Conservation (phyloP, 441 rosid genomes). For the Euphorbia celastroides region DNA sequence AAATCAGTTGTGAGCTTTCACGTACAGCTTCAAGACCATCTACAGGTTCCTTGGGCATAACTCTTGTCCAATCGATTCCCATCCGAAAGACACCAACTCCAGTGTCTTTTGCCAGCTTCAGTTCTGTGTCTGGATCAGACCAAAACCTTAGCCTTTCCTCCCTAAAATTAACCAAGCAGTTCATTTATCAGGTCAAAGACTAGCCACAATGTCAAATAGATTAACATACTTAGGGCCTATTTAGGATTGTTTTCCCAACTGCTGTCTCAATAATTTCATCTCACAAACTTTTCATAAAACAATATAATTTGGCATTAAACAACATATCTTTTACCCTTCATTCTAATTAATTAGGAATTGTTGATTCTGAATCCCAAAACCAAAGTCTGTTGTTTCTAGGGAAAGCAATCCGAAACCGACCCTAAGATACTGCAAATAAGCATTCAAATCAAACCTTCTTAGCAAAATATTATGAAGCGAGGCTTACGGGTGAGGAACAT, state of each 20-base stretch:
- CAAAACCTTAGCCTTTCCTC: constrained; percentile 89
- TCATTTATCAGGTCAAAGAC: constrained; percentile 20
- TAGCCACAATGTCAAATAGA: background rate
- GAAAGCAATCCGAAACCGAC: too few relatives aligned
- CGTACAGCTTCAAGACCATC: constrained; percentile 66
- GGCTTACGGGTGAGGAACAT: constrained; percentile 81
- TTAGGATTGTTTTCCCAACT: too few relatives aligned
- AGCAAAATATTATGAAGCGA: constrained; percentile 9
- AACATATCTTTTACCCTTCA: too few relatives aligned
- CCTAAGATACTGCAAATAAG: background rate
- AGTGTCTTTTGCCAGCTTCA: constrained; percentile 82
- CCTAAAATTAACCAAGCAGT: constrained; percentile 43
- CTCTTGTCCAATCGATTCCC: constrained; percentile 91
- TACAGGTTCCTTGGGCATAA: constrained; percentile 85
- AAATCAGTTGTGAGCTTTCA: constrained; percentile 20
- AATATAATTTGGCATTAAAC: too few relatives aligned
- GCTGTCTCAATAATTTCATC: too few relatives aligned
- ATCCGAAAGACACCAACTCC: constrained; percentile 76
- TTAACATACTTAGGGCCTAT: background rate
- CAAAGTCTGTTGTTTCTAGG: too few relatives aligned
- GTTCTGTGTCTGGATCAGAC: constrained; percentile 92
- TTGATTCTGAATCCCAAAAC: too few relatives aligned
- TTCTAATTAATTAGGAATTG: too few relatives aligned
- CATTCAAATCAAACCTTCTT: background rate
- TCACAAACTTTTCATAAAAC: too few relatives aligned